Base-by-base conservation (phyloP, 139 green algal species). In the Chloropicon primus region DNA sequence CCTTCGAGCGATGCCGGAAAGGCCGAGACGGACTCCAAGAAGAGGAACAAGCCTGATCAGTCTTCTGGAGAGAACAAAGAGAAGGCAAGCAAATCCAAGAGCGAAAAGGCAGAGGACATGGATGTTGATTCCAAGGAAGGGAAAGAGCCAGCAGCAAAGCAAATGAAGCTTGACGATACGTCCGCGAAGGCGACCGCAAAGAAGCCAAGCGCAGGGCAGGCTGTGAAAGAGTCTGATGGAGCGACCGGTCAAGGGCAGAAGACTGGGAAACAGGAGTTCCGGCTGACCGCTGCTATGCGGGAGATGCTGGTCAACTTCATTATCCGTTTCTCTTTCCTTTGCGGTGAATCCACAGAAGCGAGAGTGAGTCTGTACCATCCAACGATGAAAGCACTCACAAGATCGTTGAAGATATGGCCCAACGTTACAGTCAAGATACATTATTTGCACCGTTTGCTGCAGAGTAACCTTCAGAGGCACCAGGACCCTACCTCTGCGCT, bases 281-380 rank as follows among this genome's bases (percentile, higher is more conserved):
- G 82, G 24, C 74, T 78, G 2, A 74, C 74, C 22, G 27, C 79
- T n/a, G 81, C 74, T 0, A 96, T 94, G 92, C 84, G 90, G 28
- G 88, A 96, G 28, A 86, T 88, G 77, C 77, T 98, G 26, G 78
- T 97, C 25, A 95, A 89, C 80, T 98, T 98, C 82, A 77, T 98
- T 24, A 82, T 91, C 28, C 90, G 94, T 72, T 92, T 97, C 81
- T 82, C 82, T 0, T 94, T 96, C 77, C 26, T 94, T 5, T 86
- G 75, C 0, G 28, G 53, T 22, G 81, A 85, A 54, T 21, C 53
- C 0, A 80, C 23, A 25, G 75, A 79, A 26, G 23, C 25, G 25
- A 28, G 53, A 24, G 41, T 62, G 10, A 80, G 73, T 53, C 76
- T 93, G 26, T 77, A 91, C 71, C 27, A 23, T 5, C 80, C 85